Base-by-base conservation (phyloP, 2,329 filamentous ascomycete species). In the Botrytis pseudocinerea region DNA sequence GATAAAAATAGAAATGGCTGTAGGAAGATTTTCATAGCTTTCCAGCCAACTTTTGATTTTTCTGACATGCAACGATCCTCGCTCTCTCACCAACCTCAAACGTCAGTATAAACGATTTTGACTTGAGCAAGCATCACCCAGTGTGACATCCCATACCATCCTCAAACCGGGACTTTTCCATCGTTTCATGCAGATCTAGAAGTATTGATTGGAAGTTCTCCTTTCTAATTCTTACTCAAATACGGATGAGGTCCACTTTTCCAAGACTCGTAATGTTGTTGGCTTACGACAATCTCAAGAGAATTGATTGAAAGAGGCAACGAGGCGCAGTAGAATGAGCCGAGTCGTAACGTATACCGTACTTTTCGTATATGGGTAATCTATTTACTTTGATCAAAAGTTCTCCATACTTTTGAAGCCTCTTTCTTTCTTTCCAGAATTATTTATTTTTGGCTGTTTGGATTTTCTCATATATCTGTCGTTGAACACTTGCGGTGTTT, bases 181-280 rank as follows among this genome's bases (percentile, higher is more conserved):
- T 22, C 46, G 64, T 66, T 68, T 68, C 46, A 68, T 68, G 46
- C 64, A 40, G 46, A 54, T 68, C 46, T 54, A 40, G 46, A 54
- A 69, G 48, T 69, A 57, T 69, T 57, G 48, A 69, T 57, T 57
- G 35, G 48, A 57, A 66, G 64, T 42, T 69, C 65, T 69, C 65
- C 65, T 69, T 66, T 42, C 44, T 65, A 62, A 40, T 44, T 71
- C 38, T 51, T 28, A 64, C n/a, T 71, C 59, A 42, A 64, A 71
- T 71, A 72, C 62, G 61, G 69, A 32, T 9, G 32, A 32, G 51
- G 20, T 62, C 72, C 72, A 71, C 72, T 72, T 73, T 73, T 66
- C 72, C 61, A 71, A 73, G 72, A 71, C 72, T 71, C 32, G 48
- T 65, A 62, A 64, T 69, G 59, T 71, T 64, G 72, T 59, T 64